Base-by-base conservation (phyloP, 352 stramenopile genomes). In the Lagenidium giganteum region DNA sequence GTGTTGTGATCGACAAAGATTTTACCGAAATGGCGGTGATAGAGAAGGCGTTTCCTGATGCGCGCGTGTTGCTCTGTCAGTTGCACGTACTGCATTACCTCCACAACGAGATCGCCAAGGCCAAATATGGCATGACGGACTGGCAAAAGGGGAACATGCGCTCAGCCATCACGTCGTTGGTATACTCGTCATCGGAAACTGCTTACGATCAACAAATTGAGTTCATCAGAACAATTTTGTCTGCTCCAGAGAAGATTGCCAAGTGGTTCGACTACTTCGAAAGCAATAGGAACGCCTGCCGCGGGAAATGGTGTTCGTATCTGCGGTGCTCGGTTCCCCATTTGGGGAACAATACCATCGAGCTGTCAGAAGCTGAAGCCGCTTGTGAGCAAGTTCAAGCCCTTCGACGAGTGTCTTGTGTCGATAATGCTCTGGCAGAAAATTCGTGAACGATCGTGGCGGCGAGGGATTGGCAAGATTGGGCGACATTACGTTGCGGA, bases 261-360 rank as follows among this genome's bases (percentile, higher is more conserved):
- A 20, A 17, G 9, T 49, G 42, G 42, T 31, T 39, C 31, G 30
- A 37, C 22, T 49, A 49, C 23, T 41, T 49, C 30, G 12, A 8
- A 1, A 17, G 6, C 2, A 39, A 41, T 13, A 37, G 39, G 39
- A 13, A 21, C 2, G 4, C 4, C 1, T 47, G 39, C 18, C 26
- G 29, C 17, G 18, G 21, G 3, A 47, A 47, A 24, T 40, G 42
- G 42, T 49, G 39, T 17, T 16, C 17, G 3, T 26, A n/a, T 33
- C 39, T 16, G 22, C 20, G 30, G 5, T 30, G 21, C 18, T 3
- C 14, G 11, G 2, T 49, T 4, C 42, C 42, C n/a, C 20, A 41
- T 18, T n/a, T 41, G 2, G 42, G 29, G 8, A 49, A 48, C 30
- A 39, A 30, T 5, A 61, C 45, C 4, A 61, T 43, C 42, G 0